Conservation (phyloP, 129 eudicot genomes). For the Centrapalus pauciflorus region DNA sequence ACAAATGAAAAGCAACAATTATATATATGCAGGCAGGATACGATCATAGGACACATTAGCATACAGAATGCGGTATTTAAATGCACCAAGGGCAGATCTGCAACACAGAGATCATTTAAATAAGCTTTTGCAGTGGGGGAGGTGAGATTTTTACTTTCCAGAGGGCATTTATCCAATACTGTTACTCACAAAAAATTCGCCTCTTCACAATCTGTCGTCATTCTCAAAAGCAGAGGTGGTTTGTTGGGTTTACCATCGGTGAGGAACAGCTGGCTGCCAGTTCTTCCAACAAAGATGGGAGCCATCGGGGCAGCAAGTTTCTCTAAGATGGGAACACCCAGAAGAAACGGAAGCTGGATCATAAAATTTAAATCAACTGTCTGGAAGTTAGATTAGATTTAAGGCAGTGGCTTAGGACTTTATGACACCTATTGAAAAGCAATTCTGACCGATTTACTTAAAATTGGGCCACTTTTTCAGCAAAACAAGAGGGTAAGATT, state of each 20-base stretch:
- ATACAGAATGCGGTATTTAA: conserved; percentile 77
- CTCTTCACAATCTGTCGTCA: conserved; percentile 90
- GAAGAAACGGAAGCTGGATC: conserved; percentile 89
- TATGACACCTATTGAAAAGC: too few relatives aligned
- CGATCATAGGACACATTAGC: conserved; percentile 95
- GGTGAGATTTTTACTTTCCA: not conserved
- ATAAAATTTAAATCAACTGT: conserved; percentile 21
- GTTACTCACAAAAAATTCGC: conserved; percentile 73
- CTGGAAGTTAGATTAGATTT: conserved; percentile 31
- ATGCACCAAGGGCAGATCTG: conserved; percentile 95
- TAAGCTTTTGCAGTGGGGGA: conserved; percentile 4
- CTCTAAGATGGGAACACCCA: conserved; percentile 84
- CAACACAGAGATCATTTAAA: conserved; percentile 21
- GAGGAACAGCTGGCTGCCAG: conserved; percentile 89
- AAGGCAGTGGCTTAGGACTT: too few relatives aligned
- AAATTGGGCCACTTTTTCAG: too few relatives aligned
- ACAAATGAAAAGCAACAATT: not conserved
- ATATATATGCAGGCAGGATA: conserved; percentile 50
- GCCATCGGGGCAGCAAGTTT: conserved; percentile 92
- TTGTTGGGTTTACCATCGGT: conserved; percentile 76
- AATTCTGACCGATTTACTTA: too few relatives aligned
- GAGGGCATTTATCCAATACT: not conserved
- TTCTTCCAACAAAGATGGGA: conserved; percentile 73
- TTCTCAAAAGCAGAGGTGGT: conserved; percentile 84
- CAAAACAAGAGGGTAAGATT: too few relatives aligned